phyloP scores from a whole-genome alignment of 225 moss, liverwort and hornwort genomes.

The Bryum argenteum region DNA sequence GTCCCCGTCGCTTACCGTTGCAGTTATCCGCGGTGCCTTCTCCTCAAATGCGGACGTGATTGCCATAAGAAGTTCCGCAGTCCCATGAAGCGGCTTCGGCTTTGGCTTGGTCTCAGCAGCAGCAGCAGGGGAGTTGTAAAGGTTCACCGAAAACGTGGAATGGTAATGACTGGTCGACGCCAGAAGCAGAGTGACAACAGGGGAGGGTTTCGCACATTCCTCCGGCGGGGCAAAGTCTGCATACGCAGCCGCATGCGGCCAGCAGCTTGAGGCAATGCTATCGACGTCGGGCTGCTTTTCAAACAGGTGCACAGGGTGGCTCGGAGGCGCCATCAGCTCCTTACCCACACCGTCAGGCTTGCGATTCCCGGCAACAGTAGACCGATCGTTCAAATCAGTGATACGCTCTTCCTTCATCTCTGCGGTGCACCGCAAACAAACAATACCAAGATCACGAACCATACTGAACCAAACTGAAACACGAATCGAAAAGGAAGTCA shows the following conservation, averaged over 20 bases:
- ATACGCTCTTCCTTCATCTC: conserved; percentile 7
- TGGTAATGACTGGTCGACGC: background rate
- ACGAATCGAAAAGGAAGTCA: background rate
- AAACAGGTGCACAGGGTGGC: conserved; percentile 17
- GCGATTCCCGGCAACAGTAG: background rate
- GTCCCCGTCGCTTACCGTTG: background rate
- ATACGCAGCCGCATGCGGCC: conserved; percentile 15
- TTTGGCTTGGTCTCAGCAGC: background rate
- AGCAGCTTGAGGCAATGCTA: too few relatives aligned
- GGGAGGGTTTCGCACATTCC: background rate
- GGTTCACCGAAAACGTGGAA: background rate
- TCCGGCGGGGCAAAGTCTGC: conserved; percentile 21
- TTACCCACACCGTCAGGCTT: background rate
- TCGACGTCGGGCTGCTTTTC: conserved; percentile 6
- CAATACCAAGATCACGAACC: background rate
- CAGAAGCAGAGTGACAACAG: background rate
- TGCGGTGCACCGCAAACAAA: background rate
- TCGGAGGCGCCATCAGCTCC: background rate
- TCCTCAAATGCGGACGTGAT: conserved; percentile 3
- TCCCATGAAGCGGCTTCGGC: too few relatives aligned
- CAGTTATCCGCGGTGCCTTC: background rate
- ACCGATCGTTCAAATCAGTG: background rate
- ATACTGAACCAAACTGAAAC: background rate
- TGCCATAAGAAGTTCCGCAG: conserved; percentile 12
- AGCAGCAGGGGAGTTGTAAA: background rate